A percentile compares a stretch with the other conserved stretches of the same genome.
Evolutionary conservation across 140 eudicot genomes (phyloP).

Genomic region (Bidens hawaiensis): DNA sequence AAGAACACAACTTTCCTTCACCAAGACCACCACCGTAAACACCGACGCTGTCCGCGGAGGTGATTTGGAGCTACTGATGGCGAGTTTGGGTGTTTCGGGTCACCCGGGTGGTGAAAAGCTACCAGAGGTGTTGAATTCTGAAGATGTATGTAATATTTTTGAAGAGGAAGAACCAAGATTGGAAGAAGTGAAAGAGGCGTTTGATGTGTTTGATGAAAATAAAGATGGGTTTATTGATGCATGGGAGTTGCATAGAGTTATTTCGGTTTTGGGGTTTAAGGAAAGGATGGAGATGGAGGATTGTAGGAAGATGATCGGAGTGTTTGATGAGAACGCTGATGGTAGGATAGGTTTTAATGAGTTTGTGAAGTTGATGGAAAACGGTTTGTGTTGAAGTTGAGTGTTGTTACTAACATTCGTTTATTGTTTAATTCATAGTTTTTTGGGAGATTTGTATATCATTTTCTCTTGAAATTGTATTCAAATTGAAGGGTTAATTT

Average conservation of each 20-base stretch:
- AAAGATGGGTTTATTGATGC: slow-evolving; percentile 46
- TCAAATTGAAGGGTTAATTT: neutral
- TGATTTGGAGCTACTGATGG: slow-evolving; percentile 51
- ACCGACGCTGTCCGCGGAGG: slow-evolving; percentile 19
- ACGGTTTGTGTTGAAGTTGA: slow-evolving; percentile 9
- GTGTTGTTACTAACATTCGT: slow-evolving; percentile 14
- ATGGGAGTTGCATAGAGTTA: slow-evolving; percentile 40
- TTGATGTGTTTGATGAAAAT: slow-evolving; percentile 47
- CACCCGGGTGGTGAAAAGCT: slow-evolving; percentile 22
- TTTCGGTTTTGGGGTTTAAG: slow-evolving; percentile 26
- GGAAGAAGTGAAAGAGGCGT: slow-evolving; percentile 42
- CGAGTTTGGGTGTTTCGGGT: slow-evolving; percentile 41
- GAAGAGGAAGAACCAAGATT: slow-evolving; percentile 38
- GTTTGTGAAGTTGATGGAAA: slow-evolving; percentile 37
- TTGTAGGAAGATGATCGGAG: slow-evolving; percentile 41
- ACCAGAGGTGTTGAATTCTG: slow-evolving; percentile 39
- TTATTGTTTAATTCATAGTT: slow-evolving; percentile 13
- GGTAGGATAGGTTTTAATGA: slow-evolving; percentile 37
- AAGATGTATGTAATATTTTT: slow-evolving; percentile 32
- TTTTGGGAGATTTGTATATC: neutral
- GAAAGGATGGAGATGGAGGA: slow-evolving; percentile 31
- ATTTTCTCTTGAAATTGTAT: slow-evolving; percentile 11
- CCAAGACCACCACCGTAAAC: slow-evolving; percentile 14
- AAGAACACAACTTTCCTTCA: slow-evolving; percentile 16
- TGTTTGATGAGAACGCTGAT: slow-evolving; percentile 47